These are phyloP conservation scores for Scortechinia acanthostroma DNA, from an alignment of 2,329 filamentous ascomycete genomes.

Conservation along the genomic window DNA sequence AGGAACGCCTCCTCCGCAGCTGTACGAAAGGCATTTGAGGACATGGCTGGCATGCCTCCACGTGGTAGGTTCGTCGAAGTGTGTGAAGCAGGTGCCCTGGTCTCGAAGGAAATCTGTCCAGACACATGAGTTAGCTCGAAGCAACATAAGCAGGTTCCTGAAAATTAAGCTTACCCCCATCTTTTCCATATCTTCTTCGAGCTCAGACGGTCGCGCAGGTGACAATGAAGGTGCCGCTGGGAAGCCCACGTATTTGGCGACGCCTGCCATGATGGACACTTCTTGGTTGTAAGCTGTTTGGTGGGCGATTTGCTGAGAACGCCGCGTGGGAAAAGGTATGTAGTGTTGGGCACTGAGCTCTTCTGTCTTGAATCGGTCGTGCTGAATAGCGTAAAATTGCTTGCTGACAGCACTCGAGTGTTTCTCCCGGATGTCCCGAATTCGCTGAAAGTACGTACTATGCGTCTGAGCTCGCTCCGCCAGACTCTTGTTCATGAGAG, in stretches of 20 bases:
- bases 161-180: conserved; percentile 45
- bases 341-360: conserved; percentile 47
- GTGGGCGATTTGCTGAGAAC: conserved; percentile 51
- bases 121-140: not conserved
- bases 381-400: conserved; percentile 53
- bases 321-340: conserved; percentile 47
- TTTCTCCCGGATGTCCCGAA: conserved; percentile 47
- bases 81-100: not conserved
- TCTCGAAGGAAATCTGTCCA: not conserved
- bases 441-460: conserved; percentile 53
- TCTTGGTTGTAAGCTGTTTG: conserved; percentile 61
- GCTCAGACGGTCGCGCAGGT: conserved; percentile 39
- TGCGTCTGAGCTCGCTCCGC: conserved; percentile 52
- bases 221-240: conserved; percentile 52
- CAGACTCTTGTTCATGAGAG: conserved; percentile 41
- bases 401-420: conserved; percentile 48
- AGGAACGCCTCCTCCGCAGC: conserved; percentile 50
- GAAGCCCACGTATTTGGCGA: conserved; percentile 63
- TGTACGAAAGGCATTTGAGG: conserved; percentile 9
- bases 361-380: conserved; percentile 50
- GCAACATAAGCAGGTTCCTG: not conserved
- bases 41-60: not conserved
- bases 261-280: conserved; percentile 53
- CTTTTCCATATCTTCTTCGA: conserved; percentile 53
- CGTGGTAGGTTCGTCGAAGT: not conserved